Percentiles rank a stretch among this genome's conserved stretches.
These are phyloP conservation scores for Stachybotrys chartarum DNA, from an alignment of 2,329 filamentous ascomycete genomes.

Conservation along the genomic window DNA sequence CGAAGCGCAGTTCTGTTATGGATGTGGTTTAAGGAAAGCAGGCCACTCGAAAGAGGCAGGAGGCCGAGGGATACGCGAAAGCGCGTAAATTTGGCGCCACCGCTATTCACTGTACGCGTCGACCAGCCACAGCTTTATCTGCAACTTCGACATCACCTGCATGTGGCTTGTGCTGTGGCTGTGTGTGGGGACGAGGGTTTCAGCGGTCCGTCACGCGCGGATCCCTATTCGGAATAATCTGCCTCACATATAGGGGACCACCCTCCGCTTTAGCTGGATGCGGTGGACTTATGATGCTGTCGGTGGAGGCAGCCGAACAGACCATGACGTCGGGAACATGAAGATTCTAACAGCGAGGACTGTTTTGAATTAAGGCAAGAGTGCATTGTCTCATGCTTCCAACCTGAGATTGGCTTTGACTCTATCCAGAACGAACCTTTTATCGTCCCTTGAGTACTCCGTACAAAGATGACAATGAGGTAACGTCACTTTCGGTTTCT, in stretches of 20 bases:
- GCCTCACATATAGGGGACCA: not conserved
- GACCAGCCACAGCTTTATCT: not conserved
- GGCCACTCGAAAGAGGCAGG: conserved; percentile 8
- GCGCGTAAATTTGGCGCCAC: conserved; percentile 25
- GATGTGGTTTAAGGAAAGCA: not conserved
- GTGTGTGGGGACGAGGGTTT: not conserved
- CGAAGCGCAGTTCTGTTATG: not conserved
- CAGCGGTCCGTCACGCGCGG: not conserved
- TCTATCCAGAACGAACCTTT: too few species aligned
- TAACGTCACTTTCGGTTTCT: too few species aligned
- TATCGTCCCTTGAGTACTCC: too few species aligned
- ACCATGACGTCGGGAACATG: too few species aligned
- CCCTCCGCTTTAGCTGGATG: not conserved
- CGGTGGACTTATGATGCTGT: not conserved
- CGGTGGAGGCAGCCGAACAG: too few species aligned
- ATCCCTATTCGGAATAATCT: not conserved
- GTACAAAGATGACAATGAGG: too few species aligned
- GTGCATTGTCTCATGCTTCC: too few species aligned
- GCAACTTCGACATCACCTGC: not conserved
- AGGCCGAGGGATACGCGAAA: conserved; percentile 16
- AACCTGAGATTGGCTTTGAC: too few species aligned
- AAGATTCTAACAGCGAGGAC: too few species aligned
- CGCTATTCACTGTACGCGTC: conserved; percentile 9
- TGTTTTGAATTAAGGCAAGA: too few species aligned
- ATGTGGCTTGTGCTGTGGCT: not conserved